These are phyloP conservation scores for Pyrenochaeta sp. DNA, from an alignment of 2,329 filamentous ascomycete genomes.

Conservation along the genomic window DNA sequence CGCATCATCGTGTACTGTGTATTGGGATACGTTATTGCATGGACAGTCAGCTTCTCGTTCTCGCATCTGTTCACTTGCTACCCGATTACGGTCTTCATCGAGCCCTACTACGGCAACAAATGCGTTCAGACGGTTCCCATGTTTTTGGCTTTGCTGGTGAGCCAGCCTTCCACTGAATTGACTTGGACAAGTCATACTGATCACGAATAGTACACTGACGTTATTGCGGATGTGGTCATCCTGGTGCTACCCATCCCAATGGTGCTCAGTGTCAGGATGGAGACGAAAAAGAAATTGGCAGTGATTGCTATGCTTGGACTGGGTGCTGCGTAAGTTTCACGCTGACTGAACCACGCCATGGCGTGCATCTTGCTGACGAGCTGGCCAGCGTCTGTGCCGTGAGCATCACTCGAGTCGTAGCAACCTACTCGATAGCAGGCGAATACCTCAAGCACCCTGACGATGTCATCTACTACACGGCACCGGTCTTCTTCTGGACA, in stretches of 20 bases:
- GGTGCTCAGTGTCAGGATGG: conserved; percentile 28
- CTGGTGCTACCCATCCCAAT: conserved; percentile 34
- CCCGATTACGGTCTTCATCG: conserved; percentile 36
- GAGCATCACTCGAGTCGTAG: conserved; percentile 28
- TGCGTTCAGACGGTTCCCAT: conserved; percentile 32
- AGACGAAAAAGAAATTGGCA: conserved; percentile 25
- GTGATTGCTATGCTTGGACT: conserved; percentile 30
- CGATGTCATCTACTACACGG: conserved; percentile 34
- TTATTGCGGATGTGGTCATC: conserved; percentile 30
- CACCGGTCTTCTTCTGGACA: conserved; percentile 38
- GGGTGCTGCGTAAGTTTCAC: conserved; percentile 24
- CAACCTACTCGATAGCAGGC: conserved; percentile 24
- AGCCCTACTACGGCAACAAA: conserved; percentile 32
- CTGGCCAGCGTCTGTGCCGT: conserved; percentile 27
- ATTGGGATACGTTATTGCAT: conserved; percentile 27
- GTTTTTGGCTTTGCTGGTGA: conserved; percentile 28
- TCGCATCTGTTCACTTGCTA: conserved; percentile 37
- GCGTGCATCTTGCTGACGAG: conserved; percentile 8
- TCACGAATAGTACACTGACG: conserved; percentile 20
- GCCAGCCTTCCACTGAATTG: too few relatives aligned
- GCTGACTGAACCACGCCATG: not conserved
- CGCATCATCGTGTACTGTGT: conserved; percentile 27
- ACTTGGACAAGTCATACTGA: too few relatives aligned
- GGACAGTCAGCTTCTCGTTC: conserved; percentile 33
- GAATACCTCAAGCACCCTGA: conserved; percentile 28